A percentile compares a stretch with the other conserved stretches of the same genome.
phyloP scores from a whole-genome alignment of 352 stramenopile genomes.

The Phytophthora citricola region DNA sequence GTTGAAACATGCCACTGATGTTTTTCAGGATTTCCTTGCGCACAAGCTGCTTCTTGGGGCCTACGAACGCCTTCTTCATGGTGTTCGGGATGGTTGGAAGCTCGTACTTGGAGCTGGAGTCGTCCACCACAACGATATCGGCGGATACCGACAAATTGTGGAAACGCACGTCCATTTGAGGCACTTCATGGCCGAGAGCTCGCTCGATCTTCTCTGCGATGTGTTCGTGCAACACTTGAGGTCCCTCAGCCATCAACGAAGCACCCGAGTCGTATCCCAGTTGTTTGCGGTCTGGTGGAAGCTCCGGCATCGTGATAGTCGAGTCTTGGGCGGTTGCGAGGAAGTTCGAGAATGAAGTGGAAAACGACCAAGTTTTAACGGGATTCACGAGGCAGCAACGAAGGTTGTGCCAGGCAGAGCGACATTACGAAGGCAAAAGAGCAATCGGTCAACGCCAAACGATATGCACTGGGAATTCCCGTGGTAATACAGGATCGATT shows the following conservation, averaged over 20 bases:
- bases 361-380: neutral
- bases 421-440: neutral
- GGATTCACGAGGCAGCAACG: neutral
- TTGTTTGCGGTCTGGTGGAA: slow-evolving; percentile 10
- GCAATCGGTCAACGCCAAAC: slow-evolving; percentile 7
- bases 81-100: slow-evolving; percentile 42
- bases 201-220: slow-evolving; percentile 25
- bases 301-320: slow-evolving; percentile 14
- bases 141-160: slow-evolving; percentile 22
- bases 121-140: slow-evolving; percentile 30
- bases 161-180: slow-evolving; percentile 41
- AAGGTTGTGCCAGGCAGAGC: slow-evolving; percentile 7
- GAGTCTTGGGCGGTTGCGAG: slow-evolving; percentile 7
- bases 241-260: slow-evolving; percentile 20
- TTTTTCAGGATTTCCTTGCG: slow-evolving; percentile 38
- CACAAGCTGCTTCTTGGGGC: slow-evolving; percentile 25
- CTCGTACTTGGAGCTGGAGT: slow-evolving; percentile 22
- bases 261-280: slow-evolving; percentile 21
- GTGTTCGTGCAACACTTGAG: slow-evolving; percentile 32
- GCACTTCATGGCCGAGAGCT: slow-evolving; percentile 25
- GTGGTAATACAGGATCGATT: slow-evolving; percentile 8
- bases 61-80: slow-evolving; percentile 26
- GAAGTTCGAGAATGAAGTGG: slow-evolving; percentile 20
- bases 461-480: neutral
- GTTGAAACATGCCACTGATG: slow-evolving; percentile 19